Evolutionary conservation across 352 stramenopile genomes (phyloP).

Genomic region (Aphanomyces astaci): DNA sequence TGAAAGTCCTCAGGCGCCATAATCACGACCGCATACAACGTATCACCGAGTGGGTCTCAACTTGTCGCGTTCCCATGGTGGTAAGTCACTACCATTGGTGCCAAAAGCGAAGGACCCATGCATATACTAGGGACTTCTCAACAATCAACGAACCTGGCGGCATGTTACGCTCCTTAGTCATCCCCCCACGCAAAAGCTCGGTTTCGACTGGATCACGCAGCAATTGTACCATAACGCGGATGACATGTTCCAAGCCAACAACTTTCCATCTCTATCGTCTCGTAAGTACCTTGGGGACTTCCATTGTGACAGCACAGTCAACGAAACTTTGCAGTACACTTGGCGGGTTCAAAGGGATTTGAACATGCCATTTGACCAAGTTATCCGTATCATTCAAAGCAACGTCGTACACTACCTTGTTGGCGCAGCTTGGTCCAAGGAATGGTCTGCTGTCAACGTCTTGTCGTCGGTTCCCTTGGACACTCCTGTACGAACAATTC

Average conservation of each 20-base stretch:
- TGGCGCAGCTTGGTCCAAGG: conserved; percentile 10
- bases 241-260: neutral
- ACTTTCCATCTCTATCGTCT: conserved; percentile 3
- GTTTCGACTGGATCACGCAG: conserved; percentile 21
- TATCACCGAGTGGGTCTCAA: conserved; percentile 9
- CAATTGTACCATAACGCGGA: conserved; percentile 20
- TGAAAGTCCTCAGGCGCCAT: neutral
- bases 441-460: conserved; percentile 13
- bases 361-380: conserved; percentile 2
- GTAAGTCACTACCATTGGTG: too few species aligned
- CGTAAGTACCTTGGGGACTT: conserved; percentile 14
- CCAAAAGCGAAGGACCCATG: neutral
- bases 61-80: neutral
- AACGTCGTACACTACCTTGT: conserved; percentile 16
- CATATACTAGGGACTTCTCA: neutral
- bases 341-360: conserved; percentile 9
- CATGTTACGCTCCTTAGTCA: neutral
- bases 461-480: neutral
- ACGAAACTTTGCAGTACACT: conserved; percentile 11
- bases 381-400: conserved; percentile 3
- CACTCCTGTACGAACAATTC: neutral
- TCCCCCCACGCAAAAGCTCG: neutral
- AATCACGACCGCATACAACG: neutral
- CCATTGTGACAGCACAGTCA: neutral
- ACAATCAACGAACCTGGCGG: neutral